Evolutionary conservation across 2,329 filamentous ascomycete genomes (phyloP).

Genomic region (Volutella citrinella): DNA sequence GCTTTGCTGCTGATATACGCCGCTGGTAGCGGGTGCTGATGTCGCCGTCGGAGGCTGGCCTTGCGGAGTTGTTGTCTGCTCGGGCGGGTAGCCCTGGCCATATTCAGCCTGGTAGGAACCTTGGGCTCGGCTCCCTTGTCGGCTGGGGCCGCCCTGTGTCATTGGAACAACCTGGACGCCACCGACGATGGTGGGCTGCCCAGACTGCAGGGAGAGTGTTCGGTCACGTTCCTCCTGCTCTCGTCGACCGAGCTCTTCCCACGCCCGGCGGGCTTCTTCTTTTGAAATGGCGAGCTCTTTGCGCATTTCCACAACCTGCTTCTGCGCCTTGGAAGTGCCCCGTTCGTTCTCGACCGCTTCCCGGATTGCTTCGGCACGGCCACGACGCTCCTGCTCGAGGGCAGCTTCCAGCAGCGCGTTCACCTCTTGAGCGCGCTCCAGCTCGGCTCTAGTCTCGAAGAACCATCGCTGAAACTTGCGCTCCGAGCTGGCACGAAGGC

Average conservation of each 20-base stretch:
- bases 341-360: slow-evolving; percentile 65
- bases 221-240: slow-evolving; percentile 92
- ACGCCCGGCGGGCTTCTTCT: slow-evolving; percentile 90
- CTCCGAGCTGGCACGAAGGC: slow-evolving; percentile 89
- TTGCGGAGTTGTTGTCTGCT: slow-evolving; percentile 42
- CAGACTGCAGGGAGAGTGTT: slow-evolving; percentile 79
- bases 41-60: slow-evolving; percentile 31
- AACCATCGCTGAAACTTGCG: slow-evolving; percentile 99
- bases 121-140: slow-evolving; percentile 44
- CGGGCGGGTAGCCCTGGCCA: slow-evolving; percentile 29
- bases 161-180: slow-evolving; percentile 95
- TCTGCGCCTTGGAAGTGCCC: slow-evolving; percentile 72
- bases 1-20: slow-evolving; percentile 25
- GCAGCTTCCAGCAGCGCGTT: slow-evolving; percentile 76
- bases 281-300: slow-evolving; percentile 93
- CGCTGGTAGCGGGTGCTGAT: slow-evolving; percentile 27
- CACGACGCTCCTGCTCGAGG: slow-evolving; percentile 71
- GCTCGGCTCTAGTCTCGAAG: slow-evolving; percentile 86
- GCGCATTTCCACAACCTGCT: slow-evolving; percentile 83
- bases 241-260: slow-evolving; percentile 91
- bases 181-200: slow-evolving; percentile 83
- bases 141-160: slow-evolving; percentile 66
- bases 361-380: slow-evolving; percentile 63
- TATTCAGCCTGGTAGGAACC: slow-evolving; percentile 29
- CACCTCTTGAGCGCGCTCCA: slow-evolving; percentile 80